Base-by-base conservation (phyloP, 139 green algal genomes). In the Micromonas commoda region DNA sequence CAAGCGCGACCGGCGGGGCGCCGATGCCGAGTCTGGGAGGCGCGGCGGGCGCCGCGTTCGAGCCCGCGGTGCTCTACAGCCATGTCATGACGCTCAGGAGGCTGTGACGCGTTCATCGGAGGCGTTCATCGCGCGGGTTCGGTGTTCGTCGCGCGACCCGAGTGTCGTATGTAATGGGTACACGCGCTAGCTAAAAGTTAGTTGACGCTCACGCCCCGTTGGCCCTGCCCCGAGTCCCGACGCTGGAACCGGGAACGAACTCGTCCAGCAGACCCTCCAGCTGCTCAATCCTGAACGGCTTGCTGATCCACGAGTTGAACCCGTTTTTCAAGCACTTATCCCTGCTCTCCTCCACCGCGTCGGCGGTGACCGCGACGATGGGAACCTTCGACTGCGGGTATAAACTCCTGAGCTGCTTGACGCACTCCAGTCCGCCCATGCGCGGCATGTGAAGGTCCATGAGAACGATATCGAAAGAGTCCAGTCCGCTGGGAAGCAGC, bases 291-390 rank as follows among this genome's bases (percentile, higher is more conserved):
- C 60, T 29, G 61, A 79, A 79, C 20, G 73, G 73, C 29, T 79
- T 96, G 69, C 72, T 87, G 76, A 97, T 81, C 73, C 93, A 97
- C 33, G 84, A 91, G 73, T 92, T 86, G 89, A 97, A 96, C 70
- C 92, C 92, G 34, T 85, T 82, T 0, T 61, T 71, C 20, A 88
- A 77, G 83, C 91, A 96, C 79, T 92, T 85, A 1, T 90, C 85
- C 2, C 89, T 73, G 80, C 92, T 89, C 21, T 80, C 82, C 32
- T 69, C 60, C 16, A 77, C 51, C 37, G 89, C 91, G 68, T 97
- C 94, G 63, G 92, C 92, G 2, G 92, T 96, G 87, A 97, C 93
- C 13, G 92, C 92, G 53, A 97, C 82, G 73, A 97, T 96, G 16
- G 91, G 92, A 67, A 92, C 45, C 0, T n/a, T 81, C 0, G 19